Evolutionary conservation across 441 rosid genomes (phyloP).

Genomic region (Lepidium campestre): DNA sequence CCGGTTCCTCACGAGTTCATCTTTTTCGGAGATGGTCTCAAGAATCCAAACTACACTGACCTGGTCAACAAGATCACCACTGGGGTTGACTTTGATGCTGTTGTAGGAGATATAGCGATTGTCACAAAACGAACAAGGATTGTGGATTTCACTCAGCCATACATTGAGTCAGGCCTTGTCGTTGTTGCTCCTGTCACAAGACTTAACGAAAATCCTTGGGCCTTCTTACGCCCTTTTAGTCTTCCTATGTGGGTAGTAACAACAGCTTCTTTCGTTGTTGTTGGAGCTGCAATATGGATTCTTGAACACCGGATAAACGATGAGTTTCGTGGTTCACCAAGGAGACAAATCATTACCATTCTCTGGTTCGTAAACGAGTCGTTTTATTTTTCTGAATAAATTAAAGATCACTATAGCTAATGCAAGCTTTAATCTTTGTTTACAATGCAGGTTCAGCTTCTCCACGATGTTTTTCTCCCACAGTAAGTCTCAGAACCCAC

Average conservation of each 20-base stretch:
- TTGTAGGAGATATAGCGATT: conserved; percentile 78
- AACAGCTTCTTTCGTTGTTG: conserved; percentile 56
- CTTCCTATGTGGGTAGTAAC: conserved; percentile 80
- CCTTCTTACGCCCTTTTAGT: conserved; percentile 79
- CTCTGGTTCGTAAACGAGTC: conserved; percentile 58
- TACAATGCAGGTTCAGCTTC: conserved; percentile 76
- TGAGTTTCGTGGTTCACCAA: conserved; percentile 86
- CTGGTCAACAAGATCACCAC: conserved; percentile 49
- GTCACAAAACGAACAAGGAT: conserved; percentile 62
- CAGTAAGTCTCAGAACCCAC: conserved; percentile 46
- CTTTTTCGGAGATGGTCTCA: conserved; percentile 67
- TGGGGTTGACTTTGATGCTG: conserved; percentile 81
- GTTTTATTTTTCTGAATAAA: conserved; percentile 2
- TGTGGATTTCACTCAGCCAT: conserved; percentile 91
- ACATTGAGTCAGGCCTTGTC: conserved; percentile 86
- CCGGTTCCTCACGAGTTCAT: conserved; percentile 74
- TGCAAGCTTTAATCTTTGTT: conserved; percentile 2
- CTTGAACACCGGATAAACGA: conserved; percentile 89
- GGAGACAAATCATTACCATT: conserved; percentile 65
- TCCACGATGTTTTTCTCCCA: conserved; percentile 88
- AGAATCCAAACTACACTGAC: conserved; percentile 62
- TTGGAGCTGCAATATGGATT: conserved; percentile 87
- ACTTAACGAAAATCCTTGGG: conserved; percentile 58
- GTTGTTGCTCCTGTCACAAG: conserved; percentile 83
- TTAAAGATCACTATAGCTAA: not conserved